Evolutionary conservation across 345 rosid species (phyloP).

Genomic region (Pugionium cornutum): DNA sequence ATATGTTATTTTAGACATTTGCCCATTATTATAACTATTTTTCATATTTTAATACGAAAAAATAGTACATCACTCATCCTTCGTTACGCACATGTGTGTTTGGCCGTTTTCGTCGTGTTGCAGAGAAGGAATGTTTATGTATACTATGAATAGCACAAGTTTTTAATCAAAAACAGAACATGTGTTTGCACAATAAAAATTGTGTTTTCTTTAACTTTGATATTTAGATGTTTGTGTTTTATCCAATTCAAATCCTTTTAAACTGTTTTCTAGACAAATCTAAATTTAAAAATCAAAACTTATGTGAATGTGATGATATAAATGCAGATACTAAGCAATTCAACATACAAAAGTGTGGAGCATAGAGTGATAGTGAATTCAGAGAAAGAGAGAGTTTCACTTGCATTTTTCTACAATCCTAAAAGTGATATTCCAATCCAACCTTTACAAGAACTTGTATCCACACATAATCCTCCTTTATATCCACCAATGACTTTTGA

Average conservation of each 20-base stretch:
- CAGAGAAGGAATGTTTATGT: conserved; percentile 12
- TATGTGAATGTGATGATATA: conserved; percentile 11
- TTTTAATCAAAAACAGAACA: conserved; percentile 25
- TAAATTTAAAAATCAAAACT: neutral
- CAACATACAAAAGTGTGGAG: conserved; percentile 85
- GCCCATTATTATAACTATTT: too few species aligned
- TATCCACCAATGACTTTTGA: conserved; percentile 82
- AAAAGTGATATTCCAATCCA: conserved; percentile 73
- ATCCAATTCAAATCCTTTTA: neutral
- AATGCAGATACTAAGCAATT: conserved; percentile 82
- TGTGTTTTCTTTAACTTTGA: too few species aligned
- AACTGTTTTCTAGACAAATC: neutral
- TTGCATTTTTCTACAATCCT: conserved; percentile 95
- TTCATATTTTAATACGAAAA: conserved; percentile 3
- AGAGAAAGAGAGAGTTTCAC: conserved; percentile 58
- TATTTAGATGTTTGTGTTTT: neutral
- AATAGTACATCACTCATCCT: conserved; percentile 21
- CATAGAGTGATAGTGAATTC: conserved; percentile 87
- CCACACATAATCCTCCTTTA: conserved; percentile 52
- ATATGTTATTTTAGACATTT: too few species aligned
- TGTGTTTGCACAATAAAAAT: neutral
- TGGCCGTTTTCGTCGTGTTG: conserved; percentile 35
- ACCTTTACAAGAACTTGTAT: conserved; percentile 67
- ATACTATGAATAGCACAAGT: conserved; percentile 23
- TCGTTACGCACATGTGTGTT: conserved; percentile 32